These are phyloP conservation scores for Lasiosphaeria ovina DNA, from an alignment of 495 filamentous ascomycete genomes.

Conservation along the genomic window DNA sequence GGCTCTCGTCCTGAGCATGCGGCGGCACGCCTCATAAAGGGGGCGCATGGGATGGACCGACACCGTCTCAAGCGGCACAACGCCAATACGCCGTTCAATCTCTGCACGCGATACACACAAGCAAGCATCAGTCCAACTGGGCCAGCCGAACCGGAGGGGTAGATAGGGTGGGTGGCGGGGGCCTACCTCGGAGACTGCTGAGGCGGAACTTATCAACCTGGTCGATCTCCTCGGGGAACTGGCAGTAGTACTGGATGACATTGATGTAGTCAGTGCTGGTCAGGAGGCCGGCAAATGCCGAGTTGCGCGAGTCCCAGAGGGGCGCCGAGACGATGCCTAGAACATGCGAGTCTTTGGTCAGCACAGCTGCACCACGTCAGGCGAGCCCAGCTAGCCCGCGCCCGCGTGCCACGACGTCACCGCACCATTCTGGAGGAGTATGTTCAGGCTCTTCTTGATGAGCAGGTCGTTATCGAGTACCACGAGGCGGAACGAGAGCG, in stretches of 20 bases:
- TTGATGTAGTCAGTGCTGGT: slow-evolving; percentile 98
- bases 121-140: slow-evolving; percentile 4
- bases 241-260: slow-evolving; percentile 99
- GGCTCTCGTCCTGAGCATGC: slow-evolving; percentile 89
- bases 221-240: slow-evolving; percentile 85
- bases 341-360: neutral
- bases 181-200: slow-evolving; percentile 83
- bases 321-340: slow-evolving; percentile 96
- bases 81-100: slow-evolving; percentile 90
- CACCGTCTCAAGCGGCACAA: slow-evolving; percentile 88
- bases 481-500: slow-evolving; percentile 94
- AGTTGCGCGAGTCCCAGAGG: slow-evolving; percentile 93
- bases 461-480: slow-evolving; percentile 92
- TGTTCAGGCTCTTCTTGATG: slow-evolving; percentile 95
- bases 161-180: neutral
- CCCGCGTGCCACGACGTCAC: slow-evolving; percentile 14
- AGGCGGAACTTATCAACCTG: slow-evolving; percentile 93
- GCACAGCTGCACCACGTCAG: slow-evolving; percentile 7
- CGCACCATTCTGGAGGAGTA: slow-evolving; percentile 94
- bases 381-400: slow-evolving; percentile 2
- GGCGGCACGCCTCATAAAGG: slow-evolving; percentile 91
- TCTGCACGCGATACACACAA: slow-evolving; percentile 51
- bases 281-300: slow-evolving; percentile 89
- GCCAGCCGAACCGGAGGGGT: neutral
- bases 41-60: slow-evolving; percentile 87